Conservation (phyloP, 2,329 filamentous ascomycete genomes). For the Torrubiella hemipterigena region DNA sequence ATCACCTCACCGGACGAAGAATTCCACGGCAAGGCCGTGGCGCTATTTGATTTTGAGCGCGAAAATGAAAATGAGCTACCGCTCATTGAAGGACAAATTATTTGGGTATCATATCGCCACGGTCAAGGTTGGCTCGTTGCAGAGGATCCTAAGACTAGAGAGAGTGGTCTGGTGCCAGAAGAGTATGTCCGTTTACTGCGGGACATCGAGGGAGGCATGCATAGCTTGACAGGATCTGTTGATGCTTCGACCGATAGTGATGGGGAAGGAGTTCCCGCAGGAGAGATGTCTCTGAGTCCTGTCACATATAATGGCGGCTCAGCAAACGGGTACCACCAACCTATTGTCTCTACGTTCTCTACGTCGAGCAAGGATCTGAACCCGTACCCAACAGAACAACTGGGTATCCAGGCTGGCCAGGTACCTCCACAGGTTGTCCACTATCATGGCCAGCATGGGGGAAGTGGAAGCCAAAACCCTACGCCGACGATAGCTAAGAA, state of each 20-base stretch:
- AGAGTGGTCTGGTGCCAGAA: slow-evolving; percentile 90
- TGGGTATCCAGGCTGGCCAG: slow-evolving; percentile 50
- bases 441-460: slow-evolving; percentile 56
- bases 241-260: no score
- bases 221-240: slow-evolving; percentile 50
- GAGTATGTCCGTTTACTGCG: slow-evolving; percentile 88
- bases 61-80: slow-evolving; percentile 96
- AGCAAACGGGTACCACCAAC: slow-evolving; percentile 56
- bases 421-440: slow-evolving; percentile 54
- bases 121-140: slow-evolving; percentile 97
- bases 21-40: slow-evolving; percentile 93
- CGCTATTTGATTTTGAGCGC: slow-evolving; percentile 85
- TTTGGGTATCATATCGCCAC: slow-evolving; percentile 90
- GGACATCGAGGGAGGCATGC: slow-evolving; percentile 86
- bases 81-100: slow-evolving; percentile 86
- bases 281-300: no score
- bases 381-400: slow-evolving; percentile 53
- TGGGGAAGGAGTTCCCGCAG: no score
- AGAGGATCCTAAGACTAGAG: slow-evolving; percentile 85
- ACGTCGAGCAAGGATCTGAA: slow-evolving; percentile 60
- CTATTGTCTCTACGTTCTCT: slow-evolving; percentile 56
- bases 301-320: no score
- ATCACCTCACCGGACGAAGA: slow-evolving; percentile 94
- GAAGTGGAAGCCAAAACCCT: no score
- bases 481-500: no score